Conservation (phyloP, 2,329 filamentous ascomycete genomes). For the Colletotrichum viniferum region DNA sequence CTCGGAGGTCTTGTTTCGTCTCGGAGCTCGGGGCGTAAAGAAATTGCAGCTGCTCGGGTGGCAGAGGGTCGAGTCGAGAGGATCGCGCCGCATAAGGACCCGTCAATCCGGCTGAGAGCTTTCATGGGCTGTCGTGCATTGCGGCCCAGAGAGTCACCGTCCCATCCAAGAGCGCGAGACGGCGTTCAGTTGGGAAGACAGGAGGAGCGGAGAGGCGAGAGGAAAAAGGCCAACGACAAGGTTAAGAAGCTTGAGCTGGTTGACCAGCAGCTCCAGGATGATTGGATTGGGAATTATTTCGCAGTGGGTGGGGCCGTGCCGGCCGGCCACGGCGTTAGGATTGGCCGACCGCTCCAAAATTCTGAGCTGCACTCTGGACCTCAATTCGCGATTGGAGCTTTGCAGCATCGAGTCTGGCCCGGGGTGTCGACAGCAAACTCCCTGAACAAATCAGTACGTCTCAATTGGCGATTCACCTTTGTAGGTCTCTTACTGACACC, state of each 20-base stretch:
- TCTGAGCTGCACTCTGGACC: neutral
- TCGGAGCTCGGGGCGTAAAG: constrained; percentile 11
- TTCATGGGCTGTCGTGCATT: constrained; percentile 65
- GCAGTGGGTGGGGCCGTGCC: constrained; percentile 8
- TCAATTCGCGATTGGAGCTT: neutral
- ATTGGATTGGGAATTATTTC: constrained; percentile 19
- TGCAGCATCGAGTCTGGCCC: neutral
- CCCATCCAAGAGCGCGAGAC: constrained; percentile 9
- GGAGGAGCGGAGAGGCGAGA: neutral
- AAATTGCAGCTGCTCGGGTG: constrained; percentile 3
- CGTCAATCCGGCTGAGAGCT: constrained; percentile 62
- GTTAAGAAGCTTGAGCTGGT: constrained; percentile 4
- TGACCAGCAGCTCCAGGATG: constrained; percentile 9
- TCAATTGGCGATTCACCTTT: neutral
- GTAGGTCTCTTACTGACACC: neutral
- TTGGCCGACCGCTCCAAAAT: constrained; percentile 24
- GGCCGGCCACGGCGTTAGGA: constrained; percentile 18
- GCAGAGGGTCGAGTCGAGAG: constrained; percentile 48
- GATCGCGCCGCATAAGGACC: constrained; percentile 63
- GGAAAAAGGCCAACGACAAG: neutral
- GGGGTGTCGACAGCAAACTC: neutral
- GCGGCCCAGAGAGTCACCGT: constrained; percentile 15
- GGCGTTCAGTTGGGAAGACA: neutral
- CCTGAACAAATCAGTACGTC: neutral
- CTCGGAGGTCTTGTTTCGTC: constrained; percentile 4